Evolutionary conservation across 208 protist genomes (phyloP).

Genomic region (Trypanosomatidae sp.): DNA sequence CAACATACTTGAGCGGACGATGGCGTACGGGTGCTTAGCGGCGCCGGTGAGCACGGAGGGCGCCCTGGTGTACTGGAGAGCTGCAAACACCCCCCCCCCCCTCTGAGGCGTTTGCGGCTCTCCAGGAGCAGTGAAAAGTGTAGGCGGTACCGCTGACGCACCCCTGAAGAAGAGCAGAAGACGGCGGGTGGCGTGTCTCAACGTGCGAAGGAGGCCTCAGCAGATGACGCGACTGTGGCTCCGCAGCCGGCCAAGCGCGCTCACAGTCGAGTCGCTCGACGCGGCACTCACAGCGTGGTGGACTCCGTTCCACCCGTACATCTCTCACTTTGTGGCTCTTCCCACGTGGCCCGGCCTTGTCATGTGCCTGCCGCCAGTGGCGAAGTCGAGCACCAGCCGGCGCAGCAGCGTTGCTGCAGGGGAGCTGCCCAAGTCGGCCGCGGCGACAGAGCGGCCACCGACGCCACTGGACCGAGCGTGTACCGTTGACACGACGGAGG

Average conservation of each 20-base stretch:
- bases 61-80: slow-evolving; percentile 15
- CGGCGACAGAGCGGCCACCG: background rate
- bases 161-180: background rate
- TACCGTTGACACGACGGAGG: background rate
- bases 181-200: background rate
- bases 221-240: background rate
- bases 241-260: background rate
- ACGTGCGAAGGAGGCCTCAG: background rate
- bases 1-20: slow-evolving; percentile 64
- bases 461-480: background rate
- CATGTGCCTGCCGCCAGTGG: slow-evolving; percentile 35
- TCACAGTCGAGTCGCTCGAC: slow-evolving; percentile 22
- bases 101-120: slow-evolving; percentile 14
- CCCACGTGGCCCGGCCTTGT: slow-evolving; percentile 52
- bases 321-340: slow-evolving; percentile 69
- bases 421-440: background rate
- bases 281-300: slow-evolving; percentile 31
- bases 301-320: slow-evolving; percentile 34
- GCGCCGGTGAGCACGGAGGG: slow-evolving; percentile 23
- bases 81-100: slow-evolving; percentile 16
- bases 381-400: slow-evolving; percentile 4
- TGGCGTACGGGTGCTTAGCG: slow-evolving; percentile 76
- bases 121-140: slow-evolving; percentile 13
- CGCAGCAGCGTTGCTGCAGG: slow-evolving; percentile 7
- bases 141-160: slow-evolving; percentile 1